These are phyloP conservation scores for Aspergillus sojae DNA, from an alignment of 2,329 filamentous ascomycete species.

Conservation along the genomic window DNA sequence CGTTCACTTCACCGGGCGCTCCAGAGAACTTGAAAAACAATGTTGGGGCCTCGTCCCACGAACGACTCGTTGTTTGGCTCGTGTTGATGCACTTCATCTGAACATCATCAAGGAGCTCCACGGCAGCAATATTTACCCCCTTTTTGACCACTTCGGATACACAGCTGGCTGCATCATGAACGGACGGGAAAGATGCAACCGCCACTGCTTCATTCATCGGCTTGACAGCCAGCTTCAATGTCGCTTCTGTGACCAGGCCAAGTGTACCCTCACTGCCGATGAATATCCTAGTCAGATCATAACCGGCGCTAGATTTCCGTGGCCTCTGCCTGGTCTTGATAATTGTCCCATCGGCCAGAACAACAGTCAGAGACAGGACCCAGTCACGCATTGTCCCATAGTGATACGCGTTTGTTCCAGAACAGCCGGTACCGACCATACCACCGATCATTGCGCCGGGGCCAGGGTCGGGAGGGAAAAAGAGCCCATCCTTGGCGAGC, in stretches of 20 bases:
- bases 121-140: slow-evolving; percentile 81
- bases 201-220: slow-evolving; percentile 81
- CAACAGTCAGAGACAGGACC: slow-evolving; percentile 84
- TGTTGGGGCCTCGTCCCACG: slow-evolving; percentile 71
- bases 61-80: slow-evolving; percentile 47
- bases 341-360: slow-evolving; percentile 87
- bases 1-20: slow-evolving; percentile 63
- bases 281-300: slow-evolving; percentile 87
- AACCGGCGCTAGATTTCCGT: slow-evolving; percentile 86
- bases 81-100: slow-evolving; percentile 76
- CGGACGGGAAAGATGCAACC: slow-evolving; percentile 66
- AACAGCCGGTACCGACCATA: slow-evolving; percentile 55
- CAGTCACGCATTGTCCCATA: slow-evolving; percentile 96
- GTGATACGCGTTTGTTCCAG: slow-evolving; percentile 84
- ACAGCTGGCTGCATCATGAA: slow-evolving; percentile 75
- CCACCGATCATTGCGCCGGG: slow-evolving; percentile 91
- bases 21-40: slow-evolving; percentile 77
- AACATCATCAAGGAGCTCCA: slow-evolving; percentile 89
- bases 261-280: slow-evolving; percentile 91
- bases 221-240: slow-evolving; percentile 79
- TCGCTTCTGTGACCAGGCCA: slow-evolving; percentile 87
- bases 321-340: slow-evolving; percentile 88
- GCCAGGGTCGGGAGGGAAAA: slow-evolving; percentile 90
- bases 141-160: slow-evolving; percentile 77
- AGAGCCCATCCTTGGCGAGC: slow-evolving; percentile 73